phyloP scores from a whole-genome alignment of 352 stramenopile genomes.

The Phytophthora palmivora region DNA sequence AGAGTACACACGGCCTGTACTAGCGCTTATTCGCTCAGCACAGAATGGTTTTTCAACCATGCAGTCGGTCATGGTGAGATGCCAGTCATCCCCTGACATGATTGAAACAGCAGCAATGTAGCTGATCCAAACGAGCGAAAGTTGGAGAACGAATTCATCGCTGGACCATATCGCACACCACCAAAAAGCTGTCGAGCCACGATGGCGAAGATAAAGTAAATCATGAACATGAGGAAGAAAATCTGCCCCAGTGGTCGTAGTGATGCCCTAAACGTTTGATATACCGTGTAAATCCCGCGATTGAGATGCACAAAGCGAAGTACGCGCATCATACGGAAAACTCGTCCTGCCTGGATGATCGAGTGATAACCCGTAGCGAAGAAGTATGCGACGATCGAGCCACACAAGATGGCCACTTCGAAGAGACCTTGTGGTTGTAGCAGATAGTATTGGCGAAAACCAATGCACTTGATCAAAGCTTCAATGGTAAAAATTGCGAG shows the following conservation, averaged over 20 bases:
- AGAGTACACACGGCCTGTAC: conserved; percentile 50
- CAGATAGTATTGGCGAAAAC: conserved; percentile 72
- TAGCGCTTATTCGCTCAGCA: conserved; percentile 45
- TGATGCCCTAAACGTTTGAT: conserved; percentile 78
- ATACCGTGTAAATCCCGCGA: conserved; percentile 73
- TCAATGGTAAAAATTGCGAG: conserved; percentile 66
- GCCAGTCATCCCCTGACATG: conserved; percentile 85
- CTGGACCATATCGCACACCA: conserved; percentile 58
- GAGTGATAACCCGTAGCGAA: conserved; percentile 65
- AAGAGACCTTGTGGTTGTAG: conserved; percentile 61
- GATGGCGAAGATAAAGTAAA: conserved; percentile 86
- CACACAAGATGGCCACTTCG: conserved; percentile 66
- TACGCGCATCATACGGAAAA: conserved; percentile 84
- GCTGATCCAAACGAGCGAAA: conserved; percentile 72
- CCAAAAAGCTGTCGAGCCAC: conserved; percentile 81
- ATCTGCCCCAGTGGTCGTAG: conserved; percentile 75
- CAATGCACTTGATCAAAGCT: conserved; percentile 62
- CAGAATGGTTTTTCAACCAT: conserved; percentile 68
- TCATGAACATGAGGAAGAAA: conserved; percentile 85
- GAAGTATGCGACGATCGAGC: conserved; percentile 74
- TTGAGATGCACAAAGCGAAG: conserved; percentile 81
- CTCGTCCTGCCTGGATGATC: conserved; percentile 71
- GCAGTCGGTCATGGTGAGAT: conserved; percentile 85
- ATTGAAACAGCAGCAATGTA: conserved; percentile 81
- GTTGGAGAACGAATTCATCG: conserved; percentile 76